These are phyloP conservation scores for Monilinia fructicola DNA, from an alignment of 2,329 filamentous ascomycete genomes.

Conservation along the genomic window DNA sequence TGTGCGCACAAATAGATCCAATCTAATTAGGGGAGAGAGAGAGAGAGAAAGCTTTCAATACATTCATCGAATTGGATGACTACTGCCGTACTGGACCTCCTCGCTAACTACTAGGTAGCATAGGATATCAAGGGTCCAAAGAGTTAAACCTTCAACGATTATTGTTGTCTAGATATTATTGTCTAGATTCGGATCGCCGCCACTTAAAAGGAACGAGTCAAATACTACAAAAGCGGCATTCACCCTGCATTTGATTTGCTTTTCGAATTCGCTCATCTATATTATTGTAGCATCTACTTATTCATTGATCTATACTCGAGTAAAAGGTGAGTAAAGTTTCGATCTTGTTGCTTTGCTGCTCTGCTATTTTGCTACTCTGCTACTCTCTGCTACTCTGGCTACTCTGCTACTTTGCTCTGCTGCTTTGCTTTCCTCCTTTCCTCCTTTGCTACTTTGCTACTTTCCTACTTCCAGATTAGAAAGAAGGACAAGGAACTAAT, in stretches of 20 bases:
- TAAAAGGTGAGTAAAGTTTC: neutral
- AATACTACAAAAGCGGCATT: constrained; percentile 14
- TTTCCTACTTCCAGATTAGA: constrained; percentile 3
- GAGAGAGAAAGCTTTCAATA: neutral
- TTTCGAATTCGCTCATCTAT: too few species aligned
- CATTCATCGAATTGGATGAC: neutral
- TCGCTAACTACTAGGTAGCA: too few species aligned
- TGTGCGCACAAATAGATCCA: neutral
- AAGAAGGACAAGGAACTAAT: constrained; percentile 5
- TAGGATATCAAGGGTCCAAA: neutral
- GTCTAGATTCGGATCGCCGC: constrained; percentile 7
- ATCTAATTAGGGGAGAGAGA: too few species aligned
- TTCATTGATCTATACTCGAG: neutral
- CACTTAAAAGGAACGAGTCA: neutral
- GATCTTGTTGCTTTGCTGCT: too few species aligned
- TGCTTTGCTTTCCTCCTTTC: neutral
- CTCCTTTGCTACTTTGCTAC: neutral
- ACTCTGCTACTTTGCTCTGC: too few species aligned
- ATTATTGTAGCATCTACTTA: too few species aligned
- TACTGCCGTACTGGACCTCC: too few species aligned
- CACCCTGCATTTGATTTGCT: constrained; percentile 2
- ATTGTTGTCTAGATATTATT: neutral
- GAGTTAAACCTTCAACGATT: neutral
- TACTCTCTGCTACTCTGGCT: neutral
- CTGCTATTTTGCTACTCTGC: neutral